Evolutionary conservation across 2,329 filamentous ascomycete species (phyloP).

Genomic region (Diaporthe sp.): DNA sequence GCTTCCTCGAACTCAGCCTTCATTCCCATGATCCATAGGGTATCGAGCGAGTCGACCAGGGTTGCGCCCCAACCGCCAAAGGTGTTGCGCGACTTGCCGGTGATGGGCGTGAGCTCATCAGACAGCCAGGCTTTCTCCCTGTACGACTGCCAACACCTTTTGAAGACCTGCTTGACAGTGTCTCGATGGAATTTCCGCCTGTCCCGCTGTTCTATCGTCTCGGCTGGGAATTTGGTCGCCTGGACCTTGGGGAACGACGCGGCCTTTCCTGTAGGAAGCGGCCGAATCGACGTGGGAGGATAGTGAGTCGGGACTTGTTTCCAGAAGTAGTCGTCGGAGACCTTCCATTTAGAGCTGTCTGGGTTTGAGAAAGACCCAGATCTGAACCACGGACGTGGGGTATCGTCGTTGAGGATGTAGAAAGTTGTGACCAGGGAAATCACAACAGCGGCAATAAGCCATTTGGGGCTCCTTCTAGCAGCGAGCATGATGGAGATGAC

Average conservation of each 20-base stretch:
- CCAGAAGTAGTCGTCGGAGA: slow-evolving; percentile 39
- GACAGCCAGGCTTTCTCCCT: slow-evolving; percentile 33
- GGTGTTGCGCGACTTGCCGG: slow-evolving; percentile 25
- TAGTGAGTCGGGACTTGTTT: slow-evolving; percentile 34
- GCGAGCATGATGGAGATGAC: slow-evolving; percentile 7
- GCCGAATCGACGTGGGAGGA: slow-evolving; percentile 15
- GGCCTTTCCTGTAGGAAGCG: slow-evolving; percentile 27
- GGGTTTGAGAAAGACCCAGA: background rate
- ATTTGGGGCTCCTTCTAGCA: background rate
- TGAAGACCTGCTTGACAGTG: slow-evolving; percentile 38
- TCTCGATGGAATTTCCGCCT: slow-evolving; percentile 22
- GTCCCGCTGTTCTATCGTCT: background rate
- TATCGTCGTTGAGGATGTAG: background rate
- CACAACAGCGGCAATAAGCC: slow-evolving; percentile 15
- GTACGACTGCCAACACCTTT: slow-evolving; percentile 36
- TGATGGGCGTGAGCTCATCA: slow-evolving; percentile 36
- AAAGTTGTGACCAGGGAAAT: slow-evolving; percentile 2
- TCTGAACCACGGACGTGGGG: background rate
- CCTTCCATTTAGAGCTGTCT: slow-evolving; percentile 22
- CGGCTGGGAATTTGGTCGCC: slow-evolving; percentile 27
- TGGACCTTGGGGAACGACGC: slow-evolving; percentile 34
- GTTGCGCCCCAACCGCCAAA: slow-evolving; percentile 41
- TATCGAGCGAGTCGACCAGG: slow-evolving; percentile 40
- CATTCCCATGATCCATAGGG: slow-evolving; percentile 40
- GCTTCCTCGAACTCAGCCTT: slow-evolving; percentile 36